Percentiles rank a stretch among this genome's conserved stretches.
Evolutionary conservation across 768 basidiomycete species (phyloP).

Genomic region (Termitomyces sp.): DNA sequence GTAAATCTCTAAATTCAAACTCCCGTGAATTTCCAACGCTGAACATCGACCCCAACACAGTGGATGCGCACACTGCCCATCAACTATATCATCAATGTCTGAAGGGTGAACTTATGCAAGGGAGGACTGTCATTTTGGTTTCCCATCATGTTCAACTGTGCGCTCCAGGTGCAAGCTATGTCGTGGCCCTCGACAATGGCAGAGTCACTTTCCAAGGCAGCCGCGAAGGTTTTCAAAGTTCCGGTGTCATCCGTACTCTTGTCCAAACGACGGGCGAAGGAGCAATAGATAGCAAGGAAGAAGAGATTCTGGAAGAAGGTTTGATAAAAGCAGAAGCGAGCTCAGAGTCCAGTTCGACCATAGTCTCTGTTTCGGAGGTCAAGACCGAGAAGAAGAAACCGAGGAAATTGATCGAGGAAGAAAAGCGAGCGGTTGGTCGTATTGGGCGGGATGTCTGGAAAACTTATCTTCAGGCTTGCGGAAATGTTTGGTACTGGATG

Average conservation of each 20-base stretch:
- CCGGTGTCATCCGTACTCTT: conserved; percentile 62
- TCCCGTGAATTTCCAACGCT: background rate
- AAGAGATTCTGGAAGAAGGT: conserved; percentile 30
- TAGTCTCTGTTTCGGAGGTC: conserved; percentile 23
- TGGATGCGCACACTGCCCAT: conserved; percentile 91
- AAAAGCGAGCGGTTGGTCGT: conserved; percentile 71
- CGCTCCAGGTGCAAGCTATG: conserved; percentile 71
- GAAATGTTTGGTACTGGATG: conserved; percentile 52
- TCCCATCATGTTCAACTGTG: conserved; percentile 95
- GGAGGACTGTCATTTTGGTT: conserved; percentile 86
- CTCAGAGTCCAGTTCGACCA: conserved; percentile 31
- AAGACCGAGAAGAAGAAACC: conserved; percentile 53
- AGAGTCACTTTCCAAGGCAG: conserved; percentile 74
- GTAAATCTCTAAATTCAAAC: conserved; percentile 19
- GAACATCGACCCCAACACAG: conserved; percentile 30
- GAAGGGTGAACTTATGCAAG: conserved; percentile 75
- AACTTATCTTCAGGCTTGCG: conserved; percentile 51
- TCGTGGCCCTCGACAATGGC: conserved; percentile 83
- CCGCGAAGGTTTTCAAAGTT: conserved; percentile 59
- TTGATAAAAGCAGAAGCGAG: conserved; percentile 5
- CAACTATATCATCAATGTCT: conserved; percentile 85
- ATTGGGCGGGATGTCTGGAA: conserved; percentile 67
- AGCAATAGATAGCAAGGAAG: conserved; percentile 33
- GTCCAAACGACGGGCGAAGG: conserved; percentile 49
- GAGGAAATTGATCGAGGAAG: conserved; percentile 83